Conservation (phyloP, 2,329 filamentous ascomycete genomes). For the Rutstroemia sp. region DNA sequence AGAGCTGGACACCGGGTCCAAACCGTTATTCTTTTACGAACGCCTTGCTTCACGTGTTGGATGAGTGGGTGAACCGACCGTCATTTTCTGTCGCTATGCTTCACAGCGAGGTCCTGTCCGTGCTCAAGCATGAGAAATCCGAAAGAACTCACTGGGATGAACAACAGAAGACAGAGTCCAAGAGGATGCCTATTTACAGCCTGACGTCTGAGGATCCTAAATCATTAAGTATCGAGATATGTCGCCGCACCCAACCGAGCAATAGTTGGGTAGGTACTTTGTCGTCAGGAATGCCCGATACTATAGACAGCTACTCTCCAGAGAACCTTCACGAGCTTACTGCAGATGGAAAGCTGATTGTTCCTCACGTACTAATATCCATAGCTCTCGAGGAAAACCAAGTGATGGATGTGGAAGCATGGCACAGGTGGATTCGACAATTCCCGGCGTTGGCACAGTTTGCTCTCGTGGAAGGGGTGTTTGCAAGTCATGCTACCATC, state of each 20-base stretch:
- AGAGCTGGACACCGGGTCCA: slow-evolving; percentile 12
- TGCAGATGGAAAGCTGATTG: slow-evolving; percentile 3
- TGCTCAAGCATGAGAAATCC: slow-evolving; percentile 7
- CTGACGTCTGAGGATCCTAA: slow-evolving; percentile 10
- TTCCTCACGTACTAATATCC: slow-evolving; percentile 54
- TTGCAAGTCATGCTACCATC: slow-evolving; percentile 53
- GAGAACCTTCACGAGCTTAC: slow-evolving; percentile 5
- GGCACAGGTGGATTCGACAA: slow-evolving; percentile 48
- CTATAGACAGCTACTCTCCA: slow-evolving; percentile 4
- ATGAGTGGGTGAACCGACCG: slow-evolving; percentile 15
- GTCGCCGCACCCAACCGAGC: slow-evolving; percentile 4
- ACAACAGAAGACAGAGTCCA: slow-evolving; percentile 1
- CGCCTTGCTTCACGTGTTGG: slow-evolving; percentile 16
- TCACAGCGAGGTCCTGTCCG: slow-evolving; percentile 18
- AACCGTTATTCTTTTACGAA: slow-evolving; percentile 16
- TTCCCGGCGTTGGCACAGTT: slow-evolving; percentile 52
- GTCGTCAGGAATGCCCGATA: background rate
- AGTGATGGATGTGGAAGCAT: slow-evolving; percentile 47
- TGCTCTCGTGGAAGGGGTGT: slow-evolving; percentile 53
- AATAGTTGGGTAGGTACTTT: slow-evolving; percentile 5
- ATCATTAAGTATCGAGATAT: slow-evolving; percentile 10
- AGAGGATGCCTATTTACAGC: slow-evolving; percentile 12
- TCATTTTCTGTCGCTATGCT: slow-evolving; percentile 20
- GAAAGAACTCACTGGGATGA: background rate
- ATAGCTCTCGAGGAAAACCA: slow-evolving; percentile 52